Evolutionary conservation across 1,284 basidiomycete species (phyloP).

Genomic region (Xanthoconium separans): DNA sequence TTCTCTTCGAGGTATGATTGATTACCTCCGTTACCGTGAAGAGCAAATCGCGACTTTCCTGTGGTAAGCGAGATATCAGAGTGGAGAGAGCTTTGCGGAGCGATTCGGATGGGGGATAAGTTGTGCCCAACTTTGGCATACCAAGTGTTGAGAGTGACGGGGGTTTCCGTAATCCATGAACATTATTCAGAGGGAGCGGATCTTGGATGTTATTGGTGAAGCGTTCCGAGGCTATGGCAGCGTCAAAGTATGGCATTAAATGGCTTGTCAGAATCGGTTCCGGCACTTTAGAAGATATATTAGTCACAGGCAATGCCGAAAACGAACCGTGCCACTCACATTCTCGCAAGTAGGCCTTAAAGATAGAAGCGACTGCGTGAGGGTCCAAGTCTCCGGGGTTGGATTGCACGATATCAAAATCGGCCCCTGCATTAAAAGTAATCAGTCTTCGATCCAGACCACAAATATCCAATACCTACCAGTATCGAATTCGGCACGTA

Average conservation of each 20-base stretch:
- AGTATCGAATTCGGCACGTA: slow-evolving; percentile 82
- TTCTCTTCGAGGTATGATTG: slow-evolving; percentile 59
- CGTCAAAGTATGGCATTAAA: slow-evolving; percentile 74
- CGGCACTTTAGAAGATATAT: slow-evolving; percentile 57
- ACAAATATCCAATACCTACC: slow-evolving; percentile 43
- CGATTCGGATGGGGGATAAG: slow-evolving; percentile 56
- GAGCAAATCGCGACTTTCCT: slow-evolving; percentile 71
- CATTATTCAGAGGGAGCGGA: slow-evolving; percentile 38
- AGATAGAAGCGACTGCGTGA: slow-evolving; percentile 86
- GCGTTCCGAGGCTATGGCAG: slow-evolving; percentile 61
- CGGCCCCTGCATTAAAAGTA: slow-evolving; percentile 57
- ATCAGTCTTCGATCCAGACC: slow-evolving; percentile 5
- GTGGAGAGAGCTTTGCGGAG: slow-evolving; percentile 53
- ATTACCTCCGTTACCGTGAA: slow-evolving; percentile 74
- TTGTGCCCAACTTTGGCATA: slow-evolving; percentile 60
- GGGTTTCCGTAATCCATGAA: slow-evolving; percentile 60
- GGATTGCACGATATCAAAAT: slow-evolving; percentile 76
- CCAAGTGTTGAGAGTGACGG: slow-evolving; percentile 76
- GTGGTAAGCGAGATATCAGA: slow-evolving; percentile 64
- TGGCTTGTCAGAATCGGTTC: slow-evolving; percentile 74
- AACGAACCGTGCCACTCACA: slow-evolving; percentile 44
- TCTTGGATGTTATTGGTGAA: slow-evolving; percentile 33
- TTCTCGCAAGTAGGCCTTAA: slow-evolving; percentile 80
- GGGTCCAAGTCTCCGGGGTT: slow-evolving; percentile 85
- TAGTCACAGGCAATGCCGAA: slow-evolving; percentile 3